Percentiles rank a stretch among this genome's conserved stretches.
phyloP scores from a whole-genome alignment of 1,139 yeast species.

The Tardiomyces blankii region DNA sequence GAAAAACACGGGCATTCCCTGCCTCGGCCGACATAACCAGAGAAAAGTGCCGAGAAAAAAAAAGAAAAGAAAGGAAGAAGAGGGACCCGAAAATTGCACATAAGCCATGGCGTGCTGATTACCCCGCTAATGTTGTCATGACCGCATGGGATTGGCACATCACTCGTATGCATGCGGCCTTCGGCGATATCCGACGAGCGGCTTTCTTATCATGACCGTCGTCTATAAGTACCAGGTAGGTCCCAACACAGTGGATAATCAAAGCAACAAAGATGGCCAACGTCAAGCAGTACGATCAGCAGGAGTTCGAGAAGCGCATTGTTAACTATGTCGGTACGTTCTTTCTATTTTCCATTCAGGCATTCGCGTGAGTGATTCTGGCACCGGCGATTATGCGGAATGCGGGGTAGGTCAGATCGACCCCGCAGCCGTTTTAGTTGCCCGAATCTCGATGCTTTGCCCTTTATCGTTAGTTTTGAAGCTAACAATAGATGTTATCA shows the following conservation, averaged over 20 bases:
- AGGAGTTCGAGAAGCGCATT: slow-evolving; percentile 13
- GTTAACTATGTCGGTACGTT: slow-evolving; percentile 13
- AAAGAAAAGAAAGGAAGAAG: too few relatives aligned
- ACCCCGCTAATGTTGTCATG: too few relatives aligned
- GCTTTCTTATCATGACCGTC: too few relatives aligned
- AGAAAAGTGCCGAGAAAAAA: too few relatives aligned
- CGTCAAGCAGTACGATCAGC: slow-evolving; percentile 7
- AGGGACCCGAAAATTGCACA: too few relatives aligned
- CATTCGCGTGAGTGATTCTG: neutral
- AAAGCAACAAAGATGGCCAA: slow-evolving; percentile 3
- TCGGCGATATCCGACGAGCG: too few relatives aligned
- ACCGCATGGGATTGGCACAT: neutral
- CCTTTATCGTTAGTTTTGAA: neutral
- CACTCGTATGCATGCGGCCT: neutral
- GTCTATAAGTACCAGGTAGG: too few relatives aligned
- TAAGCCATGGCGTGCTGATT: too few relatives aligned
- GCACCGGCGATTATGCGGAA: neutral
- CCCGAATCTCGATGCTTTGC: neutral
- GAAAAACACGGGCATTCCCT: too few relatives aligned
- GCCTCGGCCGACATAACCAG: too few relatives aligned
- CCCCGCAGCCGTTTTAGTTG: neutral
- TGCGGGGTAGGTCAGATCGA: too few relatives aligned
- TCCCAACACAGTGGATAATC: too few relatives aligned
- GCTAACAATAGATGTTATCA: slow-evolving; percentile 38
- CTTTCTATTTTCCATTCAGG: neutral